Conservation (phyloP, 108 stramenopile genomes). For the Nitzschia palea region DNA sequence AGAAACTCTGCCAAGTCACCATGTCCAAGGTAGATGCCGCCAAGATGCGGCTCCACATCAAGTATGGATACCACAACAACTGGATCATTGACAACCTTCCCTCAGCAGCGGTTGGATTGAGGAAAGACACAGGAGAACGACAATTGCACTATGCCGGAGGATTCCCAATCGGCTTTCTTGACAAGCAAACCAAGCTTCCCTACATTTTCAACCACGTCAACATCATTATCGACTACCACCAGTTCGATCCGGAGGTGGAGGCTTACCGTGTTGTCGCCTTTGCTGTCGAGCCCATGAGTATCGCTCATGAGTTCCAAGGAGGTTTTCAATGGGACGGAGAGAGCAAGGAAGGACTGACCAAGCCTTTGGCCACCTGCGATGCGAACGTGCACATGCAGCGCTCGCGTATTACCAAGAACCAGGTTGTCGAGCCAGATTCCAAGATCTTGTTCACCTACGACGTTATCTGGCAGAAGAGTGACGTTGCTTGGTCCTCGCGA, state of each 20-base stretch:
- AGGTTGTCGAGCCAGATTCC: conserved; percentile 55
- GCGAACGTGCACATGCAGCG: conserved; percentile 40
- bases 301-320: conserved; percentile 78
- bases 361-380: conserved; percentile 69
- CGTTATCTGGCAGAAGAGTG: conserved; percentile 89
- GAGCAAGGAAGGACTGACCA: conserved; percentile 54
- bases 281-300: conserved; percentile 91
- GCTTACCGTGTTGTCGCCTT: conserved; percentile 95
- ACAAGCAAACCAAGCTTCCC: conserved; percentile 51
- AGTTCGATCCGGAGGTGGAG: conserved; percentile 67
- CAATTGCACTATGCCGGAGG: conserved; percentile 88
- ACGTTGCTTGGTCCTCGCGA: conserved; percentile 93
- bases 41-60: conserved; percentile 68
- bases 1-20: conserved; percentile 67
- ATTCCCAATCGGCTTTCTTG: conserved; percentile 91
- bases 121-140: conserved; percentile 39
- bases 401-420: conserved; percentile 34
- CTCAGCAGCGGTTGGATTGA: conserved; percentile 77
- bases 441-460: conserved; percentile 97
- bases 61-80: conserved; percentile 94
- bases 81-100: conserved; percentile 99
- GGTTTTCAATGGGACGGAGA: conserved; percentile 80
- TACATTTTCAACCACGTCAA: conserved; percentile 96
- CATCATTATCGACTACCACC: conserved; percentile 89
- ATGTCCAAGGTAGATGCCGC: conserved; percentile 58